phyloP scores from a whole-genome alignment of 306 rosid genomes.

The Lupinus albus region DNA sequence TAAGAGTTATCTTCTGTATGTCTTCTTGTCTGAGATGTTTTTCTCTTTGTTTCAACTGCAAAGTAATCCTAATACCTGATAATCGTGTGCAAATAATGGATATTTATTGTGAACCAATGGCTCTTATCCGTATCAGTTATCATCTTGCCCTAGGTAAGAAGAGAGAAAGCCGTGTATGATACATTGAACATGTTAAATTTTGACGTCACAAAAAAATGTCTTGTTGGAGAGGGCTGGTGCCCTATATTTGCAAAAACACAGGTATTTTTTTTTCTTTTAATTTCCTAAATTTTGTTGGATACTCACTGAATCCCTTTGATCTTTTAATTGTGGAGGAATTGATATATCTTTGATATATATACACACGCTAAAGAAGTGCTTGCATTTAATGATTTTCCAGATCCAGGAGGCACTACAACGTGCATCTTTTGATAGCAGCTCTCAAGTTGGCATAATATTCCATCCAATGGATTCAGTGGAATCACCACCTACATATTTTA shows the following conservation, averaged over 20 bases:
- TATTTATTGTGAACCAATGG: constrained; percentile 14
- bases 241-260: constrained; percentile 83
- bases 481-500: constrained; percentile 95
- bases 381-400: constrained; percentile 53
- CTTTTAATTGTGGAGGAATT: constrained; percentile 19
- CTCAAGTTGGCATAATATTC: constrained; percentile 94
- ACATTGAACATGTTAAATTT: constrained; percentile 92
- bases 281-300: no score
- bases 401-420: constrained; percentile 92
- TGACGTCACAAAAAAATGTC: constrained; percentile 98
- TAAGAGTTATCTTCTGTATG: constrained; percentile 43
- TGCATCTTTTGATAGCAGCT: constrained; percentile 96
- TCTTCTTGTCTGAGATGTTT: constrained; percentile 29
- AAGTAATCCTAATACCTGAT: constrained; percentile 16
- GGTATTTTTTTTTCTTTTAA: constrained; percentile 48
- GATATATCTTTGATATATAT: constrained; percentile 24
- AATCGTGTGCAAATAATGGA: constrained; percentile 3
- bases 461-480: constrained; percentile 85
- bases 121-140: constrained; percentile 41
- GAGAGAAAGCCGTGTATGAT: constrained; percentile 98
- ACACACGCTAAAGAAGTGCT: constrained; percentile 1
- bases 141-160: constrained; percentile 73
- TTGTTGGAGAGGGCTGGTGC: constrained; percentile 99
- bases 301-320: no score
- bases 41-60: constrained; percentile 29